Base-by-base conservation (phyloP, 129 eudicot genomes). In the Cynara cardunculus region DNA sequence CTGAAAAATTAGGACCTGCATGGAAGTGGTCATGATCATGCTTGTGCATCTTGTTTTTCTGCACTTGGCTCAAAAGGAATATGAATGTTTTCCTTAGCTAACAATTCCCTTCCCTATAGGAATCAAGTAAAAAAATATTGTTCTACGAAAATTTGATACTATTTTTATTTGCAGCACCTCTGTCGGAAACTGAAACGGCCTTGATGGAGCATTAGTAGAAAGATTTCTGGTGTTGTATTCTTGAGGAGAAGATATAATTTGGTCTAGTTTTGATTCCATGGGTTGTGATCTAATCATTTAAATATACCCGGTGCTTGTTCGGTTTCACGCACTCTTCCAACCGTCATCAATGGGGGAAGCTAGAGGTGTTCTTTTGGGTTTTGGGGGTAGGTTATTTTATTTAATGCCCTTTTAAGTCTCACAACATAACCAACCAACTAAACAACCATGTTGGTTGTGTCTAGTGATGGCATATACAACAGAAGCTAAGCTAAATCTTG, bases 171-270 rank as follows among this genome's bases (percentile, higher is more conserved):
- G 88, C 97, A 95, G 99, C 99, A 65, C 99, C 97, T 41, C 88
- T 95, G 32, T 95, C 99, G 12, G 97, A 95, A 78, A 92, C 89
- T 44, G 99, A 95, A 87, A 82, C 95, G 4, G 97, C 97, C 66
- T 86, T 95, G 74, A 95, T 95, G 99, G 94, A 95, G 66, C 93
- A 89, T 70, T 86, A 80, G 84, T 14, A 28, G 34, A 5, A 70
- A 75, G 22, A 31, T 30, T 24, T 49, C 59, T 67, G 81, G 28
- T 69, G 85, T 59, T 77, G 84, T 78, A 86, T 73, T 56, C 69
- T 70, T 64, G 65, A n/a, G 53, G 79, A 73, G 80, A 72, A 34
- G 66, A 44, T 70, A 41, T 72, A 34, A 30, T 31, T 49, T 35
- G 85, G 80, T 81, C 22, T 61, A 69, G 61, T 35, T 32, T 83